Evolutionary conservation across 805 yeast species (phyloP), one percentile per base, ranked within the genome.

Genomic region (Saccharomycopsis fermentans): DNA sequence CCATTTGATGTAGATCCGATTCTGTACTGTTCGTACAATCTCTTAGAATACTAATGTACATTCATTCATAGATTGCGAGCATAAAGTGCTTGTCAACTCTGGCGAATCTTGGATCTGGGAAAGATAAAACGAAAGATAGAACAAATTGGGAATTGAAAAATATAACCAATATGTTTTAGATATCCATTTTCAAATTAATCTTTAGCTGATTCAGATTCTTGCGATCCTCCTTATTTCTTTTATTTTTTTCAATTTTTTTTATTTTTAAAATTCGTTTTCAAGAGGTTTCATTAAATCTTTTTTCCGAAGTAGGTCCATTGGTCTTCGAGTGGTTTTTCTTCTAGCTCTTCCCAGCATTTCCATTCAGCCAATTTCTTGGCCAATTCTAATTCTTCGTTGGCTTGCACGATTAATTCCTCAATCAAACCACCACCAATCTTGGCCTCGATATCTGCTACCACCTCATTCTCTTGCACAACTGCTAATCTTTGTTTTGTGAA

Each of bases 291-390:
- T 70, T 71, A 82, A 52, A 80, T 69, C 69, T 79, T 81, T 74
- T 81, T 84, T 32, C 89, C 90, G 69, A 83, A 86, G 72, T 85
- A 85, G 51, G 80, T 82, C 96, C 96, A 88, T 71, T 87, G 94
- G 72, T 84, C 96, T 24, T 80, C 83, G 64, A 83, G 75, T 14
- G 95, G 91, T 70, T 83, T 79, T 70, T 86, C 95, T 70, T 82
- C 88, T 60, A 88, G 78, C 63, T 83, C 87, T 65, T 86, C 90
- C 96, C 96, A 89, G 43, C 70, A 77, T 70, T 84, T 83, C 79
- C 84, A 80, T 62, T 78, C 81, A 55, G 85, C 84, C 76, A 89
- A 74, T 69, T 83, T 78, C 66, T 80, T 74, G 54, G 87, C 84
- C 65, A 89, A 77, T 58, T 77, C 78, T 65, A 81, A 80, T 73